Conservation (phyloP, 2,329 filamentous ascomycete species). For the Pyricularia pennisetigena region DNA sequence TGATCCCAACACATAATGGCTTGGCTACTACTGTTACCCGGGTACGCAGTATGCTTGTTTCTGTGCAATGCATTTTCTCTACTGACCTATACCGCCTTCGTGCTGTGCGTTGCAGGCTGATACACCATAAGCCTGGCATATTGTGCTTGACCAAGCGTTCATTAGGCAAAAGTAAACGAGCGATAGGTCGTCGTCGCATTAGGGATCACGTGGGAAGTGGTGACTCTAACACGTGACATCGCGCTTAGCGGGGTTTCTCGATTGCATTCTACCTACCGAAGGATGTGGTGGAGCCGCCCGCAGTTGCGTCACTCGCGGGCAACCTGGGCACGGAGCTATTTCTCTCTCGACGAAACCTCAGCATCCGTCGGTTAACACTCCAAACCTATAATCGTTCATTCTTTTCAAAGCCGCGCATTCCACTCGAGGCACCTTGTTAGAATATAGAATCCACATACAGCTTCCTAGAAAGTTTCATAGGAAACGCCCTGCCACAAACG, state of each 20-base stretch:
- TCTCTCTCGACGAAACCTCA: not conserved
- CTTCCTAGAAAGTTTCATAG: not conserved
- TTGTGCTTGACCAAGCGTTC: too few species aligned
- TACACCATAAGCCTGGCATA: too few species aligned
- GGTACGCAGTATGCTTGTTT: too few species aligned
- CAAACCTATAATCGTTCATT: not conserved
- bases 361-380: not conserved
- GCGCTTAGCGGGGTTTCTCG: not conserved
- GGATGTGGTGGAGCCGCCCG: slow-evolving; percentile 19
- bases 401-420: not conserved
- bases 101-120: too few species aligned
- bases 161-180: too few species aligned
- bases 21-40: too few species aligned
- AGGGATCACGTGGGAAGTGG: not conserved
- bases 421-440: not conserved
- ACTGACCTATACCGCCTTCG: too few species aligned
- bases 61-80: too few species aligned
- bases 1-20: too few species aligned
- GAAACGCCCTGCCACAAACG: not conserved
- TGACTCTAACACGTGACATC: not conserved
- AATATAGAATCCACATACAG: too few species aligned
- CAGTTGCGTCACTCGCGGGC: slow-evolving; percentile 15
- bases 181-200: too few species aligned
- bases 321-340: slow-evolving; percentile 7
- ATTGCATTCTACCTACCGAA: slow-evolving; percentile 6